A percentile compares a stretch with the other conserved stretches of the same genome.
Evolutionary conservation across 306 rosid species (phyloP).

Genomic region (Psophocarpus tetragonolobus): DNA sequence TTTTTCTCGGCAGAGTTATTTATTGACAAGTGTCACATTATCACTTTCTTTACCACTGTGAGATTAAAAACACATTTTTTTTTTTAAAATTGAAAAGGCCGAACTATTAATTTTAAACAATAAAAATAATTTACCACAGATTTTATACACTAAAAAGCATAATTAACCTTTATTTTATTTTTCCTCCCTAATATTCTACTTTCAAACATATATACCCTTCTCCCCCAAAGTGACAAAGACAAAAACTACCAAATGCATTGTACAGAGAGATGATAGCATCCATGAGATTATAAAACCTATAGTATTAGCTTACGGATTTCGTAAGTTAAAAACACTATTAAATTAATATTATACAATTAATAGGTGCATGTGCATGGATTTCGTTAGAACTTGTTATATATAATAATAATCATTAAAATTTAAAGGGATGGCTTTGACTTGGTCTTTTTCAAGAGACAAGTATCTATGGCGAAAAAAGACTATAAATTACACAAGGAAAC

Average conservation of each 20-base stretch:
- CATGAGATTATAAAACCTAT: slow-evolving; percentile 29
- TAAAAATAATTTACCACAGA: no score
- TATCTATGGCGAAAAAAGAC: neutral
- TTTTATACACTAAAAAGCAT: no score
- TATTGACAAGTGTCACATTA: no score
- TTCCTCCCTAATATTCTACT: neutral
- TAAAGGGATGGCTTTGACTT: neutral
- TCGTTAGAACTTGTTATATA: neutral
- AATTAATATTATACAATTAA: neutral
- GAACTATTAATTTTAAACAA: no score
- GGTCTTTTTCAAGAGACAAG: slow-evolving; percentile 1
- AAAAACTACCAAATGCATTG: neutral
- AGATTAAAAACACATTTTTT: no score
- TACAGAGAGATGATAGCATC: slow-evolving; percentile 29
- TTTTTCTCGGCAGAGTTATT: neutral
- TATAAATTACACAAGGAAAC: neutral
- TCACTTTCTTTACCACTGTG: no score
- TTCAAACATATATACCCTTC: neutral
- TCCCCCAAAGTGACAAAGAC: neutral
- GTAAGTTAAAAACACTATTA: slow-evolving; percentile 11
- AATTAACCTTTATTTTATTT: neutral
- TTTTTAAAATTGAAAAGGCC: no score
- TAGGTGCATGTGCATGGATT: neutral
- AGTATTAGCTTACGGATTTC: slow-evolving; percentile 4
- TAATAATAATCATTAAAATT: neutral